A percentile compares a stretch with the other conserved stretches of the same genome.
Conservation (phyloP, 805 yeast genomes). For the Metschnikowia vanudenii region DNA sequence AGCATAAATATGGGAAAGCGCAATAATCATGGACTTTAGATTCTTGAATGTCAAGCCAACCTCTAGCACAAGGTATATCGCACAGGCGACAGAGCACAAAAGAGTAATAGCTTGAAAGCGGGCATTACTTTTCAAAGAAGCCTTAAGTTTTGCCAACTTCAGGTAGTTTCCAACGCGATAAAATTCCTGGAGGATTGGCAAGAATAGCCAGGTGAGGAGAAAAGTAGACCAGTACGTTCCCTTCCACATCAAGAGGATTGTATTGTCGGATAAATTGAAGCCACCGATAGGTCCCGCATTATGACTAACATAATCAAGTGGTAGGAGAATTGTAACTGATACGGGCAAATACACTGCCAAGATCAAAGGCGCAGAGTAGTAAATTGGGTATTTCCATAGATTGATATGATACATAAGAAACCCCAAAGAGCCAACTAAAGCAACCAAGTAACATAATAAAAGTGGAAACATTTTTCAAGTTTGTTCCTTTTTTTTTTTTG, state of each 20-base stretch:
- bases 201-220: conserved; percentile 69
- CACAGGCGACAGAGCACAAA: conserved; percentile 49
- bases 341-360: conserved; percentile 72
- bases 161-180: conserved; percentile 67
- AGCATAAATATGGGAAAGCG: conserved; percentile 74
- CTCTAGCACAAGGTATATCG: conserved; percentile 56
- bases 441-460: conserved; percentile 27
- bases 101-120: conserved; percentile 61
- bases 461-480: conserved; percentile 9
- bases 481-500: neutral
- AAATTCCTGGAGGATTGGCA: conserved; percentile 74
- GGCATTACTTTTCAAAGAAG: conserved; percentile 56
- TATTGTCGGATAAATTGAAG: conserved; percentile 29
- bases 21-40: conserved; percentile 66
- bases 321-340: conserved; percentile 69
- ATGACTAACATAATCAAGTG: conserved; percentile 68
- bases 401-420: conserved; percentile 39
- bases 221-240: conserved; percentile 79
- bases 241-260: conserved; percentile 60
- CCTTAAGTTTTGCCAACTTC: conserved; percentile 44
- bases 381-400: conserved; percentile 34
- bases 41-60: conserved; percentile 55
- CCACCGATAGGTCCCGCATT: conserved; percentile 38
- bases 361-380: conserved; percentile 47
- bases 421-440: conserved; percentile 28